phyloP scores from a whole-genome alignment of 306 rosid genomes.

The Casuarina equisetifolia region DNA sequence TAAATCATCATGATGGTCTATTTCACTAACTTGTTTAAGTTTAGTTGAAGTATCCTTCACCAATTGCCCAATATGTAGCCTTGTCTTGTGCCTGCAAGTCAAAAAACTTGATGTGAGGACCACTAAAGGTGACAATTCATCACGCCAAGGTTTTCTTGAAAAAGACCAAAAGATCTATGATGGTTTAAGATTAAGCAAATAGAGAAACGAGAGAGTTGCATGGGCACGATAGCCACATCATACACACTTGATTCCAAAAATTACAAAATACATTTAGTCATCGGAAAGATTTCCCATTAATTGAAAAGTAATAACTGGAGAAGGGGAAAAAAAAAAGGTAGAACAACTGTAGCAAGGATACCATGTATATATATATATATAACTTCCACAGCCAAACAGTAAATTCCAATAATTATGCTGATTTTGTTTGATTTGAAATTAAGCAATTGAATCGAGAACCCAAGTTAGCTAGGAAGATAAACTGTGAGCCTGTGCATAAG shows the following conservation, averaged over 20 bases:
- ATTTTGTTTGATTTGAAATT: no score
- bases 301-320: no score
- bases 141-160: neutral
- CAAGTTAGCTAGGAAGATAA: neutral
- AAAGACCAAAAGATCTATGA: neutral
- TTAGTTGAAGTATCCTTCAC: constrained; percentile 91
- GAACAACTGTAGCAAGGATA: no score
- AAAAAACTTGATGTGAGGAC: constrained; percentile 18
- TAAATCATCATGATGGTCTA: constrained; percentile 3
- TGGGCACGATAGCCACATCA: neutral
- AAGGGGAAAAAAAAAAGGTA: no score
- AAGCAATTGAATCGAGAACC: neutral
- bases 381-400: no score
- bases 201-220: neutral
- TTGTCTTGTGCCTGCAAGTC: constrained; percentile 79
- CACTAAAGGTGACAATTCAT: neutral
- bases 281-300: no score
- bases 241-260: neutral
- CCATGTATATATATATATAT: no score
- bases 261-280: neutral
- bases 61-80: constrained; percentile 87
- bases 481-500: neutral
- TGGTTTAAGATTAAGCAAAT: neutral
- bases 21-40: constrained; percentile 90
- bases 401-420: no score